Base-by-base conservation (phyloP, 2,329 filamentous ascomycete species). In the Tympanopsis confertula region DNA sequence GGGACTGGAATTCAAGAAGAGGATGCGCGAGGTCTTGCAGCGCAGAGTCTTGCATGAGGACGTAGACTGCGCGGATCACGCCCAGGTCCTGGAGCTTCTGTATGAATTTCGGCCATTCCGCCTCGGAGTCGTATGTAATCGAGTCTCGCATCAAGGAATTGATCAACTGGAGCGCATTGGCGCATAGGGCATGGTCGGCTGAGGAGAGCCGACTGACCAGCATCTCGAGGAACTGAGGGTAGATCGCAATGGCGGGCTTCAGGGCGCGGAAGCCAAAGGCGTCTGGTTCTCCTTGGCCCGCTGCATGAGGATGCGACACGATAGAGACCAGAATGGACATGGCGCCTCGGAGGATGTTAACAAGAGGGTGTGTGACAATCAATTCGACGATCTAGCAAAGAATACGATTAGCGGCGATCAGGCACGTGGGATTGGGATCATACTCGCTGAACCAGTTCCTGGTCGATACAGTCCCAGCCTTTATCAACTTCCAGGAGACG, bases 291-390 rank as follows among this genome's bases (percentile, higher is more conserved):
- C 19, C 19, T 14, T 14, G 30, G 30, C 30, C 30, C 10, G 10
- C 30, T 10, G 30, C 15, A 18, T 33, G 17, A 13, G 30, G 30
- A 17, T 33, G 30, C 14, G 29, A 39, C 5, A 85, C 80, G 39
- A 85, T 72, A n/a, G 78, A 77, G 29, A 82, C 80, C 40, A 85
- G 67, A 37, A 85, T 78, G 13, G 78, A 78, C 71, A 85, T 82
- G 41, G 80, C 80, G 46, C 81, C 81, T 38, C 81, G 73, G 38
- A 85, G 69, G 47, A 85, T 83, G 50, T 86, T 86, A 51, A 85
- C 80, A 35, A 85, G 65, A 5, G 80, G 81, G 50, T 84, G 78
- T 15, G 72, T 79, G 44, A 84, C 79, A 37, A 84, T 80, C 32
- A 85, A 63, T 49, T 82, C 71, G 41, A 85, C 78, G 42, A 82